Evolutionary conservation across 805 yeast genomes (phyloP), one percentile per base, ranked within the genome.

Genomic region (Suhomyces faveliae): DNA sequence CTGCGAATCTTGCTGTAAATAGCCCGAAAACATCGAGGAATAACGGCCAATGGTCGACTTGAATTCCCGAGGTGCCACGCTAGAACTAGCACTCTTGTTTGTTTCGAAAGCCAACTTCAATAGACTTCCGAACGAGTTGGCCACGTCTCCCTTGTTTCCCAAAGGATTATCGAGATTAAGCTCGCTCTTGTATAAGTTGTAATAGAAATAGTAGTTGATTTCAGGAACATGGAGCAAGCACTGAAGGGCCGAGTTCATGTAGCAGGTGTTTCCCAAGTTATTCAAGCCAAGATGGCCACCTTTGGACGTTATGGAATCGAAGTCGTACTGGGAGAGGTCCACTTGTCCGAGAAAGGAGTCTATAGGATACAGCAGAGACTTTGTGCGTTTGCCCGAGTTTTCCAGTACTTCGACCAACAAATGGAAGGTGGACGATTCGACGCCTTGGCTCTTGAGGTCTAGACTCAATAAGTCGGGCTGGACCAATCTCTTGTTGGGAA

Each of bases 221-320:
- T 89, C 96, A 1, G 96, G 96, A 10, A 91, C 77, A 60, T 92
- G 98, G 0, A 81, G 78, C 37, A 92, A 68, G 59, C 97, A 92
- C 61, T 94, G 98, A 40, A 92, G 68, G 0, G 97, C 97, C 8
- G 96, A 87, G 64, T 89, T 90, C 97, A 91, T 90, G 64, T 89
- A 91, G 64, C 97, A 91, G 0, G 96, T 84, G 62, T 91, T 91
- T 2, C 97, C 97, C 51, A 90, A 69, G 60, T 89, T 91, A 45
- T 63, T 76, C 70, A 59, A 85, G 54, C 51, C 97, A 85, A 49
- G 75, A 64, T 41, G 73, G 61, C 54, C 97, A 13, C 70, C 68
- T 9, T 52, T 44, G 0, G 43, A 22, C 23, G 55, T 40, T 3
- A 57, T 38, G 1, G 22, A n/a, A 6, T 50, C 50, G 13, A 49